Evolutionary conservation across 805 yeast species (phyloP).

Genomic region (Metschnikowia kofuensis): DNA sequence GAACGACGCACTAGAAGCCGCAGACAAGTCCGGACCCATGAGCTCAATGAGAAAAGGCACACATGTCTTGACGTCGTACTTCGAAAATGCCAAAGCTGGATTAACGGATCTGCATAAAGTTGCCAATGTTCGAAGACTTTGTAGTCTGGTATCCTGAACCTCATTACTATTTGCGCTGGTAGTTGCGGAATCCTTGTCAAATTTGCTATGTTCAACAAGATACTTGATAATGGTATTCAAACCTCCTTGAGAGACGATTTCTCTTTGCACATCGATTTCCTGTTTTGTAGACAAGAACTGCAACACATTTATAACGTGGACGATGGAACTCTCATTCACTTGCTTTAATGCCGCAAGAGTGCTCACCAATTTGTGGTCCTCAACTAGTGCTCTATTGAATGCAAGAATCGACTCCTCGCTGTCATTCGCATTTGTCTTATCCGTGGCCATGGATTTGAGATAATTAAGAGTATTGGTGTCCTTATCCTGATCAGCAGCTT

Average conservation of each 20-base stretch:
- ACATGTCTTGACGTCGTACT: conserved; percentile 39
- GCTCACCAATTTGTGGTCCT: conserved; percentile 22
- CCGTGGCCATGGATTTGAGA: conserved; percentile 28
- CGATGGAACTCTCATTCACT: conserved; percentile 2
- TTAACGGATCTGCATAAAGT: conserved; percentile 43
- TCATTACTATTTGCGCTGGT: neutral
- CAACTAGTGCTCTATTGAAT: conserved; percentile 30
- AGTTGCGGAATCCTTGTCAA: conserved; percentile 18
- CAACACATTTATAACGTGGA: conserved; percentile 26
- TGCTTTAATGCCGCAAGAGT: conserved; percentile 6
- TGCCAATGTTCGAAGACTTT: conserved; percentile 43
- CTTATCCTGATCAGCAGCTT: conserved; percentile 22
- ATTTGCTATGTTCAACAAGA: conserved; percentile 28
- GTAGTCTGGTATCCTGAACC: conserved; percentile 20
- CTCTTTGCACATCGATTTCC: conserved; percentile 25
- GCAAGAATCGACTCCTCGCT: conserved; percentile 25
- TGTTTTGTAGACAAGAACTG: conserved; percentile 32
- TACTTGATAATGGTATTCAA: conserved; percentile 38
- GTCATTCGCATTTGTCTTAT: conserved; percentile 9
- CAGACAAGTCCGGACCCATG: conserved; percentile 26
- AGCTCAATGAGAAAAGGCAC: conserved; percentile 50
- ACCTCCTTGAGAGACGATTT: conserved; percentile 47
- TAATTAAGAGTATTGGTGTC: conserved; percentile 34
- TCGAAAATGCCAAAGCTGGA: conserved; percentile 40
- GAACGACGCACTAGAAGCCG: conserved; percentile 18